Conservation (phyloP, 768 basidiomycete genomes). For the Mycena crocata region DNA sequence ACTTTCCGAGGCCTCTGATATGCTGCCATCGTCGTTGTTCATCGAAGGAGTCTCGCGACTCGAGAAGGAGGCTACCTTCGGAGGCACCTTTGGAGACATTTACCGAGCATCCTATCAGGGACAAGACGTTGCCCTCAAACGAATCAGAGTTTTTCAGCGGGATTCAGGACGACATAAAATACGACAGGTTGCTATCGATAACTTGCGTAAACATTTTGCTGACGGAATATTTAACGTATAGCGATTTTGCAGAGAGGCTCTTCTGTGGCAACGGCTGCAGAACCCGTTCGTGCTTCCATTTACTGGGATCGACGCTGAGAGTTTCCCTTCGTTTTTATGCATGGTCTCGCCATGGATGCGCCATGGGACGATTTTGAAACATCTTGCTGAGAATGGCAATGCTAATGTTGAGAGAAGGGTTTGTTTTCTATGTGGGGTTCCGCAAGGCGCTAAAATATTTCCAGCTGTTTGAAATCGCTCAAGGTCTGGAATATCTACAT, state of each 20-base stretch:
- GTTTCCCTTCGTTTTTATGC: slow-evolving; percentile 42
- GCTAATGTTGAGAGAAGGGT: slow-evolving; percentile 43
- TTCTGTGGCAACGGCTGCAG: slow-evolving; percentile 45
- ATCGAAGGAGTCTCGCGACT: slow-evolving; percentile 37
- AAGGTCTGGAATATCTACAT: slow-evolving; percentile 49
- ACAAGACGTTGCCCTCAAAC: slow-evolving; percentile 41
- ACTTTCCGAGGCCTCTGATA: slow-evolving; percentile 37
- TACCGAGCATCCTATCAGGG: slow-evolving; percentile 37
- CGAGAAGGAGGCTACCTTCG: slow-evolving; percentile 38
- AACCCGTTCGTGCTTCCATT: slow-evolving; percentile 52
- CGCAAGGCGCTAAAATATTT: neutral
- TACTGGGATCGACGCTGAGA: slow-evolving; percentile 46
- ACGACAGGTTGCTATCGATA: slow-evolving; percentile 24
- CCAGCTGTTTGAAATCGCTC: slow-evolving; percentile 47
- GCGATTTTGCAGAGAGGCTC: slow-evolving; percentile 45
- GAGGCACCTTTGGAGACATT: slow-evolving; percentile 46
- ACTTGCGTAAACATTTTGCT: neutral
- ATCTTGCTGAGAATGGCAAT: slow-evolving; percentile 44
- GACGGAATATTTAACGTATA: slow-evolving; percentile 14
- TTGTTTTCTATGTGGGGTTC: slow-evolving; percentile 3
- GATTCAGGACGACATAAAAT: slow-evolving; percentile 32
- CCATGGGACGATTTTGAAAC: slow-evolving; percentile 37
- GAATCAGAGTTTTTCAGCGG: slow-evolving; percentile 40
- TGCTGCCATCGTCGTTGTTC: slow-evolving; percentile 39
- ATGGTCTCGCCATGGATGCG: slow-evolving; percentile 54